Evolutionary conservation across 1,284 basidiomycete genomes (phyloP).

Genomic region (Stereum hirsutum): DNA sequence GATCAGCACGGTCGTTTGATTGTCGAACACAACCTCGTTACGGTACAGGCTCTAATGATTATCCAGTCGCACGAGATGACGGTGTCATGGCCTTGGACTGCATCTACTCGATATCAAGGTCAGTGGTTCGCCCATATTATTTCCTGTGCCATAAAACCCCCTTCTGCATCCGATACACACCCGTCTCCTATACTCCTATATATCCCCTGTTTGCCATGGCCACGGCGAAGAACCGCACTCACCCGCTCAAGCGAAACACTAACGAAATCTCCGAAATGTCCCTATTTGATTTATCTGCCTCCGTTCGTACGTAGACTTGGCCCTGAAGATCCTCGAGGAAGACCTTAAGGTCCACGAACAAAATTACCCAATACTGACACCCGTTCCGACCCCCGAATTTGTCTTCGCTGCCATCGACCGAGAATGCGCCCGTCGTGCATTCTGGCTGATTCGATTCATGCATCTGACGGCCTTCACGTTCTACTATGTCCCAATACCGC

Average conservation of each 20-base stretch:
- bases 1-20: constrained; percentile 51
- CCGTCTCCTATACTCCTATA: too few species aligned
- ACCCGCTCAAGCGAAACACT: too few species aligned
- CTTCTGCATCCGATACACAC: too few species aligned
- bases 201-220: too few species aligned
- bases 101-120: constrained; percentile 27
- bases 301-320: too few species aligned
- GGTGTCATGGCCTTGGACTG: constrained; percentile 27
- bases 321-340: constrained; percentile 58
- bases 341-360: constrained; percentile 51
- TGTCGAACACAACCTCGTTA: constrained; percentile 45
- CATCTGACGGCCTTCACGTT: constrained; percentile 15
- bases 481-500: constrained; percentile 16
- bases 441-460: constrained; percentile 63
- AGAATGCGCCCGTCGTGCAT: constrained; percentile 64
- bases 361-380: constrained; percentile 44
- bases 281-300: too few species aligned
- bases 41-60: constrained; percentile 64
- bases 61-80: constrained; percentile 61
- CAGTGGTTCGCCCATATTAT: too few species aligned
- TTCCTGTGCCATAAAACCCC: too few species aligned
- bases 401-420: constrained; percentile 54
- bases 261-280: too few species aligned
- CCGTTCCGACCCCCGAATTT: constrained; percentile 42
- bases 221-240: too few species aligned